Conservation (phyloP, 257 asterid species). For the Penstemon newberryi region DNA sequence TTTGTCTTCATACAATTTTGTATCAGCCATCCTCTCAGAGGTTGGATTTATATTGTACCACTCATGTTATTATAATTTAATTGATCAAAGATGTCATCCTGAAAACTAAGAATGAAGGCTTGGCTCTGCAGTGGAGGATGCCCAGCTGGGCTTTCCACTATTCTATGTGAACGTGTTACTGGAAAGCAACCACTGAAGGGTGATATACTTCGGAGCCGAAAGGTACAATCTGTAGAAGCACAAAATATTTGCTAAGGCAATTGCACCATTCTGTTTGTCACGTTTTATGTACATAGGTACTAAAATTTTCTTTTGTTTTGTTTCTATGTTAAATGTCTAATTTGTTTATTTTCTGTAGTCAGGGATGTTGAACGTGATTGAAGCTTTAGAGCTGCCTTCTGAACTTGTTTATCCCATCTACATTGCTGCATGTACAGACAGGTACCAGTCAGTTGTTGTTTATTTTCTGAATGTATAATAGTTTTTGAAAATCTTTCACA, state of each 20-base stretch:
- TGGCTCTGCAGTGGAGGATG: conserved; percentile 54
- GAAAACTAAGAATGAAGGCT: conserved; percentile 34
- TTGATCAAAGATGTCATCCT: conserved; percentile 24
- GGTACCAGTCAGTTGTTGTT: conserved; percentile 45
- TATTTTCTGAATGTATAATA: conserved; percentile 17
- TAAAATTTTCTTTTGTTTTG: conserved; percentile 8
- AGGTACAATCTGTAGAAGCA: conserved; percentile 51
- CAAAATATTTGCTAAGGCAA: conserved; percentile 1
- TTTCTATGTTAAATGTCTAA: conserved; percentile 15
- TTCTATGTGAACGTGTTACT: conserved; percentile 77
- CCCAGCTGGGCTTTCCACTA: conserved; percentile 82
- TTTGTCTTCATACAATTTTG: conserved; percentile 78
- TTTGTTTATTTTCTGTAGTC: conserved; percentile 49
- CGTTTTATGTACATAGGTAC: too few relatives aligned
- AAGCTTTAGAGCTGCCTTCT: conserved; percentile 71
- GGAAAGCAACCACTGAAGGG: conserved; percentile 64
- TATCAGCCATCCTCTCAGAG: conserved; percentile 80
- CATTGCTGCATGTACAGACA: conserved; percentile 75
- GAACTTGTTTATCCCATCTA: conserved; percentile 85
- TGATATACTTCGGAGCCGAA: conserved; percentile 58
- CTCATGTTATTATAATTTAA: conserved; percentile 9
- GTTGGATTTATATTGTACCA: conserved; percentile 38
- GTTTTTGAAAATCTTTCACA: conserved; percentile 9
- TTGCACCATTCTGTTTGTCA: not conserved
- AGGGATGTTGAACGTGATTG: conserved; percentile 79